phyloP scores from a whole-genome alignment of 805 yeast species.

The Lipomyces mesembrius region DNA sequence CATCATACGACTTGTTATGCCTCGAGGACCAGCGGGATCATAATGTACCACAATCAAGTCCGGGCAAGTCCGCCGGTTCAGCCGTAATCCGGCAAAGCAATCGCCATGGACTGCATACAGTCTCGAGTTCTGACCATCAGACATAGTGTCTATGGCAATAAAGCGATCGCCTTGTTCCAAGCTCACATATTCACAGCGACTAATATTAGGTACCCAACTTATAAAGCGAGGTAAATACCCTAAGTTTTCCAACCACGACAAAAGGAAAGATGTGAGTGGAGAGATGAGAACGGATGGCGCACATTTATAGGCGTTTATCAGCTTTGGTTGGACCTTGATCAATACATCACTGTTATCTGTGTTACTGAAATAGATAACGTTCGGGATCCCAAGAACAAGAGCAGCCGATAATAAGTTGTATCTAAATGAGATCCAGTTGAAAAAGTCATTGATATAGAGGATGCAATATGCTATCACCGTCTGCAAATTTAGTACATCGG shows the following conservation, averaged over 20 bases:
- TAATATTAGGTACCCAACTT: background rate
- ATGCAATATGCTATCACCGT: background rate
- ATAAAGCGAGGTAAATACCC: background rate
- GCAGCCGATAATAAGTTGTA: background rate
- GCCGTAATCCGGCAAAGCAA: background rate
- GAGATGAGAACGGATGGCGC: slow-evolving; percentile 1
- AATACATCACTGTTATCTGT: background rate
- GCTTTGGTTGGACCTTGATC: background rate
- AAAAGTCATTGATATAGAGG: background rate
- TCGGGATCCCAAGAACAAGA: slow-evolving; percentile 9
- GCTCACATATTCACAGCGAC: slow-evolving; percentile 4
- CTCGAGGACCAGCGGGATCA: background rate
- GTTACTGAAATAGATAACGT: slow-evolving; percentile 6
- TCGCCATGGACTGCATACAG: background rate
- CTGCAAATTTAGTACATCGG: background rate
- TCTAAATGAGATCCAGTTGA: background rate
- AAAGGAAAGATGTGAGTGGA: background rate
- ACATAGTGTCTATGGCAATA: background rate
- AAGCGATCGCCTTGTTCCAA: background rate
- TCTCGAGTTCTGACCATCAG: background rate
- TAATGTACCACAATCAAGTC: slow-evolving; percentile 6
- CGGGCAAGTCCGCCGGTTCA: slow-evolving; percentile 2
- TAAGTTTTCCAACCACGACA: background rate
- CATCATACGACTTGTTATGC: background rate
- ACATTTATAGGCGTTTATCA: slow-evolving; percentile 1